Conservation (phyloP, 2,329 filamentous ascomycete genomes). For the Tolypocladium cylindrosporum region DNA sequence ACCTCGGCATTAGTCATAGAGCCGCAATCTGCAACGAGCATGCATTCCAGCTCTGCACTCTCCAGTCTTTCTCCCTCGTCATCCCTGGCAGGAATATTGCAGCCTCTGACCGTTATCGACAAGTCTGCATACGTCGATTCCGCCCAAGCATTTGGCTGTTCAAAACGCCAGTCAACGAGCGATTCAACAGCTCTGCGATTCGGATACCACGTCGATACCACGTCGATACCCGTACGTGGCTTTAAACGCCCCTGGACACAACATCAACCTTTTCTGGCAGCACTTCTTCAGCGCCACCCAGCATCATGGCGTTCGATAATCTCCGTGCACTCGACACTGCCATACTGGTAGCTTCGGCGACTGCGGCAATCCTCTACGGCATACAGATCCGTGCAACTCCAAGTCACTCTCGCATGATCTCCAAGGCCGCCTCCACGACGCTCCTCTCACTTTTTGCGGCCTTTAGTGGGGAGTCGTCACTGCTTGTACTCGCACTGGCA, state of each 20-base stretch:
- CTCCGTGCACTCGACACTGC: background rate
- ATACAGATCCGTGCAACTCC: constrained; percentile 11
- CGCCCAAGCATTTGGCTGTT: background rate
- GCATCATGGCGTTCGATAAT: background rate
- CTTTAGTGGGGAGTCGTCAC: constrained; percentile 7
- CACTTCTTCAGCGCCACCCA: background rate
- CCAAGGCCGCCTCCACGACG: constrained; percentile 20
- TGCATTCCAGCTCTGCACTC: too few species aligned
- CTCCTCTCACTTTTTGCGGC: constrained; percentile 15
- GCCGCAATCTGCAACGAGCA: background rate
- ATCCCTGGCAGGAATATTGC: too few species aligned
- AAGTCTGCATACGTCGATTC: background rate
- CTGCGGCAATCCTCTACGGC: constrained; percentile 10
- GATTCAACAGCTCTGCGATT: background rate
- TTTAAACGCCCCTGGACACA: too few species aligned
- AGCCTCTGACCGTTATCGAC: background rate
- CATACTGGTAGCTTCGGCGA: constrained; percentile 1
- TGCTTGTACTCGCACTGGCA: constrained; percentile 16
- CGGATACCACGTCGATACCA: background rate
- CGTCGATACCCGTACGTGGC: background rate
- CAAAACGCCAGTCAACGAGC: background rate
- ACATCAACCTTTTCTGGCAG: background rate
- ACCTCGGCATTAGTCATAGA: background rate
- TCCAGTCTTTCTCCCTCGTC: too few species aligned
- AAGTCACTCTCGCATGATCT: constrained; percentile 14